Conservation (phyloP, 2,329 filamentous ascomycete species). For the Hysterium pulicare region DNA sequence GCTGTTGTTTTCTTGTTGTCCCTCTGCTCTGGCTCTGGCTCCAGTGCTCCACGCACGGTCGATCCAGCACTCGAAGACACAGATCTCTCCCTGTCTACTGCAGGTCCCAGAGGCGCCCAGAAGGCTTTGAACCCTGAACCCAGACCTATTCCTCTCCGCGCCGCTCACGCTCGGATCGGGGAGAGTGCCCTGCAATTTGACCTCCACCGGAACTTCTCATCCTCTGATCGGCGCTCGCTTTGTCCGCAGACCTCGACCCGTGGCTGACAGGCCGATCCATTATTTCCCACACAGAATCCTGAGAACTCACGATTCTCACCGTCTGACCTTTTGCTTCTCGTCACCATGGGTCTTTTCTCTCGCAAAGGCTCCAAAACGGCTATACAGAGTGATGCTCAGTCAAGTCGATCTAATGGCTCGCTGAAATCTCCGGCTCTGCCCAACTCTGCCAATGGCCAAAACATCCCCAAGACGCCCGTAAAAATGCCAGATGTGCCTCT, state of each 20-base stretch:
- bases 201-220: constrained; percentile 11
- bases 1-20: not conserved
- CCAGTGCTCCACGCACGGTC: constrained; percentile 1
- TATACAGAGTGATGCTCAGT: constrained; percentile 34
- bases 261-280: constrained; percentile 10
- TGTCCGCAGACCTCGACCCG: constrained; percentile 10
- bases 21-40: constrained; percentile 1
- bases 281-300: constrained; percentile 2
- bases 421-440: constrained; percentile 50
- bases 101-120: constrained; percentile 7
- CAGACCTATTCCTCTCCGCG: constrained; percentile 11
- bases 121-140: constrained; percentile 2
- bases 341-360: constrained; percentile 52
- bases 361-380: constrained; percentile 46
- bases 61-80: not conserved
- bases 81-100: constrained; percentile 1
- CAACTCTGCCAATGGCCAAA: constrained; percentile 36
- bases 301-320: constrained; percentile 4
- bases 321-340: constrained; percentile 1
- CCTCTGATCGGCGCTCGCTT: not conserved
- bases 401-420: constrained; percentile 47
- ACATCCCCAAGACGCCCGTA: constrained; percentile 28
- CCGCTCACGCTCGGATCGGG: constrained; percentile 16
- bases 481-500: constrained; percentile 73
- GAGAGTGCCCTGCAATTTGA: constrained; percentile 9